These are phyloP conservation scores for Fusarium sp. DNA, from an alignment of 2,329 filamentous ascomycete species.

Conservation along the genomic window DNA sequence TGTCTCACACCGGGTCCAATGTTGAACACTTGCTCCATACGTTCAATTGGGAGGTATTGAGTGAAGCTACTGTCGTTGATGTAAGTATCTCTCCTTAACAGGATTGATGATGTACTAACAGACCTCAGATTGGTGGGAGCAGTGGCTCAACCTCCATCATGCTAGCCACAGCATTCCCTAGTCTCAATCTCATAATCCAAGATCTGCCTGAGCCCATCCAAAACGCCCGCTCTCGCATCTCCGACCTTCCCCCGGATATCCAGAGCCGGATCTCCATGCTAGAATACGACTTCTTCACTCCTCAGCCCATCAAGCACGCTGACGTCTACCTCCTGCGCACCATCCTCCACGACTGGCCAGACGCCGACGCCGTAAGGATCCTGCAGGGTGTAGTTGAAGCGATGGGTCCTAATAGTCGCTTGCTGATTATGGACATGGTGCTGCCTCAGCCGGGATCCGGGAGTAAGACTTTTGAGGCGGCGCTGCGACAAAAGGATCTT, in stretches of 20 bases:
- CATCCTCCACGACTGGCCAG: slow-evolving; percentile 52
- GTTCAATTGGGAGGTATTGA: slow-evolving; percentile 20
- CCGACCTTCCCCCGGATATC: slow-evolving; percentile 35
- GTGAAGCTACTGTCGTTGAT: slow-evolving; percentile 24
- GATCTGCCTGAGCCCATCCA: slow-evolving; percentile 42
- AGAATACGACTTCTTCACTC: slow-evolving; percentile 50
- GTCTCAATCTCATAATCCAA: slow-evolving; percentile 52
- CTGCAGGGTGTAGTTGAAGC: slow-evolving; percentile 29
- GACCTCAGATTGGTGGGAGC: slow-evolving; percentile 14
- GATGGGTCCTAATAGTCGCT: slow-evolving; percentile 2
- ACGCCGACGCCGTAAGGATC: slow-evolving; percentile 50
- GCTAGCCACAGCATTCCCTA: slow-evolving; percentile 48
- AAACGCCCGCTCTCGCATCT: slow-evolving; percentile 19
- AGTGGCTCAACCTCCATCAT: slow-evolving; percentile 18
- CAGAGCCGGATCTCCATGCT: slow-evolving; percentile 39
- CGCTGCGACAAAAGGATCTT: slow-evolving; percentile 32
- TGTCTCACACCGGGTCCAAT: slow-evolving; percentile 30
- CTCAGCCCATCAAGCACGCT: slow-evolving; percentile 46
- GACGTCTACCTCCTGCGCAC: slow-evolving; percentile 50
- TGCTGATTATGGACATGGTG: slow-evolving; percentile 42
- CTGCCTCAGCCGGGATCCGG: slow-evolving; percentile 29
- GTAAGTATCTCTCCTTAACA: background rate
- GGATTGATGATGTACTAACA: background rate
- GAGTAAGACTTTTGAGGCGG: slow-evolving; percentile 4
- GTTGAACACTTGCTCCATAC: slow-evolving; percentile 26